A percentile compares a stretch with the other conserved stretches of the same genome.
Evolutionary conservation across 2,329 filamentous ascomycete species (phyloP).

Genomic region (Phialocephala sp.): DNA sequence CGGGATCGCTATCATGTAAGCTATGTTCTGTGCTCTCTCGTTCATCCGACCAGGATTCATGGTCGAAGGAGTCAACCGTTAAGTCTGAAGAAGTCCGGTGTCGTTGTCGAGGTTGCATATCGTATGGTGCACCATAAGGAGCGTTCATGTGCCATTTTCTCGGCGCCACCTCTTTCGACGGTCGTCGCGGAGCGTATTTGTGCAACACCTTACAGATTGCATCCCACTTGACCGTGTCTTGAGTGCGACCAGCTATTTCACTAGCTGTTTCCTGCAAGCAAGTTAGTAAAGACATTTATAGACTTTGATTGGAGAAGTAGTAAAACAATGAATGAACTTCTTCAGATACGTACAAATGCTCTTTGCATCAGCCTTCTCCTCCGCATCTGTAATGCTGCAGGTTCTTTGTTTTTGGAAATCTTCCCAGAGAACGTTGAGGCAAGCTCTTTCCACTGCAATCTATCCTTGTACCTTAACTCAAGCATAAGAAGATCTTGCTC

Average conservation of each 20-base stretch:
- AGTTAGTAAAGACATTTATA: conserved; percentile 20
- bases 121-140: conserved; percentile 4
- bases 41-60: conserved; percentile 24
- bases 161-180: conserved; percentile 42
- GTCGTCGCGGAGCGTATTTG: conserved; percentile 42
- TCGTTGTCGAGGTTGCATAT: conserved; percentile 4
- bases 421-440: conserved; percentile 40
- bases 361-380: conserved; percentile 45
- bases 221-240: neutral
- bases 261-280: conserved; percentile 15
- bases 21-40: conserved; percentile 15
- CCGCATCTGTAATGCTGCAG: conserved; percentile 47
- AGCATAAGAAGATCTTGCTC: conserved; percentile 43
- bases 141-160: conserved; percentile 41
- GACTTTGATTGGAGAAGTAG: conserved; percentile 1
- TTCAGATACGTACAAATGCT: conserved; percentile 36
- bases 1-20: conserved; percentile 14
- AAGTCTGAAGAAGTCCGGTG: conserved; percentile 21
- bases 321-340: conserved; percentile 31
- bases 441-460: conserved; percentile 45
- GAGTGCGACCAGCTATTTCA: neutral
- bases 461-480: conserved; percentile 42
- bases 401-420: conserved; percentile 40
- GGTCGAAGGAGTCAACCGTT: conserved; percentile 3
- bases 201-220: conserved; percentile 29